Evolutionary conservation across 345 rosid genomes (phyloP).

Genomic region (Populus deltoides): DNA sequence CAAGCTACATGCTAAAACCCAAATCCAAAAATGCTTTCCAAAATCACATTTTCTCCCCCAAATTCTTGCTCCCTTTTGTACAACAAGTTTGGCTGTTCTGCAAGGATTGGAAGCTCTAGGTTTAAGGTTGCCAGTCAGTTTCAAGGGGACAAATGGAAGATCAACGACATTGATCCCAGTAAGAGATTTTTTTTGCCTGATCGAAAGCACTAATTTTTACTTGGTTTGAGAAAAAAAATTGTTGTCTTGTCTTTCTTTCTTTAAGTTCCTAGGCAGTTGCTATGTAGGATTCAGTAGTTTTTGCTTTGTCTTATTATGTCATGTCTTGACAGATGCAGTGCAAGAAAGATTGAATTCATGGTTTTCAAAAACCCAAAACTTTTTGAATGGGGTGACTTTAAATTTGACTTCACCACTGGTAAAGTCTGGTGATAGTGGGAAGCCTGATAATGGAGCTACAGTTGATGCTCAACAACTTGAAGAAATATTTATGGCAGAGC

Average conservation of each 20-base stretch:
- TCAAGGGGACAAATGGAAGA: not conserved
- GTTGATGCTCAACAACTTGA: constrained; percentile 52
- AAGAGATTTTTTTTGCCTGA: not conserved
- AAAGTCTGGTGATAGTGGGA: constrained; percentile 47
- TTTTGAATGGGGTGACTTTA: constrained; percentile 42
- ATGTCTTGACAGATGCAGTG: constrained; percentile 49
- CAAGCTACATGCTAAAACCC: not conserved
- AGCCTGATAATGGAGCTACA: constrained; percentile 40
- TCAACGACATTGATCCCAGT: not conserved
- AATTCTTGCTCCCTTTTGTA: not conserved
- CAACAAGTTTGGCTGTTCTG: not conserved
- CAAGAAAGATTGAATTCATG: constrained; percentile 69
- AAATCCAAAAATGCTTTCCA: not conserved
- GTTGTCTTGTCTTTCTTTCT: not conserved
- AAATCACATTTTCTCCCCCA: not conserved
- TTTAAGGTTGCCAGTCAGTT: not conserved
- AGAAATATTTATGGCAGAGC: constrained; percentile 69
- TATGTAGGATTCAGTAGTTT: not conserved
- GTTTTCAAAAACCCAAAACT: constrained; percentile 75
- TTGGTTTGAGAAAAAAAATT: not conserved
- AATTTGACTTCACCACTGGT: constrained; percentile 41
- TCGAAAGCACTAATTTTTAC: not conserved
- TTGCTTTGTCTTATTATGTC: not conserved
- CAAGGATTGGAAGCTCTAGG: not conserved
- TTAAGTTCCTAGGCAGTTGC: not conserved